A percentile compares a stretch with the other conserved stretches of the same genome.
Conservation (phyloP, 78 protist species). For the Speleostelium caveatum region DNA sequence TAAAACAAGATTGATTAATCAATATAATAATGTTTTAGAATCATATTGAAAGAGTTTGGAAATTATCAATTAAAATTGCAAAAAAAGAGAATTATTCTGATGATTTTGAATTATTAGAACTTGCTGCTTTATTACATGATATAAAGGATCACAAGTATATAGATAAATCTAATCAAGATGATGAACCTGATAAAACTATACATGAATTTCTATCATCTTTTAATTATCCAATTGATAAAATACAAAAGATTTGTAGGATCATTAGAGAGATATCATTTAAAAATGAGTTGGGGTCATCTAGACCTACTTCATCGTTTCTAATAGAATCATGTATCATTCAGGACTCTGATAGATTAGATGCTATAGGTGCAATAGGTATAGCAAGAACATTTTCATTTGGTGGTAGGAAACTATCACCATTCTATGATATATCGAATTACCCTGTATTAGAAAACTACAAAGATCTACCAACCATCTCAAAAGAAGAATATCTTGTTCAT, state of each 20-base stretch:
- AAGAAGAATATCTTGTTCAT: slow-evolving; percentile 84
- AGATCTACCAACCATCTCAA: background rate
- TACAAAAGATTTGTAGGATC: slow-evolving; percentile 8
- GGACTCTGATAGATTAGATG: slow-evolving; percentile 89
- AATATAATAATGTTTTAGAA: no score
- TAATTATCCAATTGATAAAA: slow-evolving; percentile 47
- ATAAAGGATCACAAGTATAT: slow-evolving; percentile 82
- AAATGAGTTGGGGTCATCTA: slow-evolving; percentile 69
- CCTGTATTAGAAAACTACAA: background rate
- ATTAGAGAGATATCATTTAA: slow-evolving; percentile 76
- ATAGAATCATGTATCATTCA: slow-evolving; percentile 76
- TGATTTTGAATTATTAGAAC: slow-evolving; percentile 64
- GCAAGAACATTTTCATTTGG: slow-evolving; percentile 78
- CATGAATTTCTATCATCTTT: slow-evolving; percentile 5
- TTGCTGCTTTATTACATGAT: slow-evolving; percentile 87
- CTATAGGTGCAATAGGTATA: slow-evolving; percentile 78
- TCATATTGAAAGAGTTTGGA: slow-evolving; percentile 48
- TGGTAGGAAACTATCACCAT: slow-evolving; percentile 1
- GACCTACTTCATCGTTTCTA: background rate
- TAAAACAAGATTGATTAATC: no score
- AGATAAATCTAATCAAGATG: slow-evolving; percentile 62
- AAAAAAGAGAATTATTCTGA: slow-evolving; percentile 21
- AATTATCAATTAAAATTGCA: slow-evolving; percentile 6
- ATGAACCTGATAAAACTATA: slow-evolving; percentile 55
- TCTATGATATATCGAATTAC: slow-evolving; percentile 24